These are phyloP conservation scores for Verticillium albo-atrum DNA, from an alignment of 2,329 filamentous ascomycete genomes.

Conservation along the genomic window DNA sequence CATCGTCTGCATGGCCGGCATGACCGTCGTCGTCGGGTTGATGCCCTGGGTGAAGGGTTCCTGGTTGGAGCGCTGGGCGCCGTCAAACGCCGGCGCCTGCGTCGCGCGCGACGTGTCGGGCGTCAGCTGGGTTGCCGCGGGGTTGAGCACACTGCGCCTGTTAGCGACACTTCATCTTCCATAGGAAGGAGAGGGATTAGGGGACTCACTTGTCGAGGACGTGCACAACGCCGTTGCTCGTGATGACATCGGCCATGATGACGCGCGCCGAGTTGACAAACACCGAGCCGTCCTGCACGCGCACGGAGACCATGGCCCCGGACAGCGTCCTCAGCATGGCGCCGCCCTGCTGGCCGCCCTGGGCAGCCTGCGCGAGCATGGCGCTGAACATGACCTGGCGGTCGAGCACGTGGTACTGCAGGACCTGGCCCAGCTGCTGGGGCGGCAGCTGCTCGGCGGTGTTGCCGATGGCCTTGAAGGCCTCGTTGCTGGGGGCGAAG, in stretches of 20 bases:
- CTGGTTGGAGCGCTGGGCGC: constrained; percentile 40
- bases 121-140: constrained; percentile 37
- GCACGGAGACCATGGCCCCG: constrained; percentile 37
- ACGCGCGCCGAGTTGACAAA: constrained; percentile 46
- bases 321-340: constrained; percentile 55
- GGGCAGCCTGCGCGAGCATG: constrained; percentile 44
- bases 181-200: constrained; percentile 34
- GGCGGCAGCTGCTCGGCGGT: constrained; percentile 19
- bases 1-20: constrained; percentile 16
- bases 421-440: constrained; percentile 28
- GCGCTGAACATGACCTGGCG: constrained; percentile 47
- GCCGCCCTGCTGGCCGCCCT: constrained; percentile 38
- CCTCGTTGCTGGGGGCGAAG: constrained; percentile 50
- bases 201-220: constrained; percentile 49
- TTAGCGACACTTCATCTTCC: constrained; percentile 37
- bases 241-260: constrained; percentile 41
- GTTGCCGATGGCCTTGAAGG: constrained; percentile 34
- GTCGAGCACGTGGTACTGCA: constrained; percentile 55
- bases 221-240: constrained; percentile 53
- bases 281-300: constrained; percentile 48
- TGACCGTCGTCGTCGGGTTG: constrained; percentile 18
- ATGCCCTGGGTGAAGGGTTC: constrained; percentile 53
- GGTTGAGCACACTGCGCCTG: constrained; percentile 48
- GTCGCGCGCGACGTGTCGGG: constrained; percentile 37
- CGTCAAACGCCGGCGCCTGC: constrained; percentile 48